phyloP scores from a whole-genome alignment of 441 rosid genomes.

The Biscutella laevigata region DNA sequence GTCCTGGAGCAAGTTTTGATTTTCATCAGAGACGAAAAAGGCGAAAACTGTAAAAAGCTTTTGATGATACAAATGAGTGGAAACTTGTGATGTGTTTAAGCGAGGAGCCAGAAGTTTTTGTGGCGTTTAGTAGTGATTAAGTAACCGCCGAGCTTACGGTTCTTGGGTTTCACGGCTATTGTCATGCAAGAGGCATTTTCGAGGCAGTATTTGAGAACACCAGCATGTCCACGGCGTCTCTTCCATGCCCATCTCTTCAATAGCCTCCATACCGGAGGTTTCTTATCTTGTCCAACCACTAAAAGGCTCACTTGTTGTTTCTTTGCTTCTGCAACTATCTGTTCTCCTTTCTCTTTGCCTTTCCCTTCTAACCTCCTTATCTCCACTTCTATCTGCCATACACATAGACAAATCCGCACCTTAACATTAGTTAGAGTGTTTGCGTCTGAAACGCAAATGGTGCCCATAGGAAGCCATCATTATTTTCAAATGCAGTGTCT shows the following conservation, averaged over 20 bases:
- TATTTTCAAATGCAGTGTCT: too few relatives aligned
- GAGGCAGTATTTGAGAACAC: conserved; percentile 60
- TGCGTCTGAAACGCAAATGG: too few relatives aligned
- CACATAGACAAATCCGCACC: not conserved
- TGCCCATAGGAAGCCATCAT: too few relatives aligned
- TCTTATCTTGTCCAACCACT: conserved; percentile 70
- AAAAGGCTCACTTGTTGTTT: conserved; percentile 45
- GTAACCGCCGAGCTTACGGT: conserved; percentile 72
- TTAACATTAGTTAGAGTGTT: too few relatives aligned
- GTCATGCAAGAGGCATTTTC: conserved; percentile 80
- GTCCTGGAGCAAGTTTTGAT: conserved; percentile 5
- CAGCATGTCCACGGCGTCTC: conserved; percentile 26
- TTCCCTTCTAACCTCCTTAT: conserved; percentile 50
- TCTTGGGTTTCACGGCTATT: conserved; percentile 68
- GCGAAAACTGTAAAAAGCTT: not conserved
- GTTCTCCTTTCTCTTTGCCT: conserved; percentile 48
- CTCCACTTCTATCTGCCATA: conserved; percentile 49
- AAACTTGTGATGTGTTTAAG: conserved; percentile 25
- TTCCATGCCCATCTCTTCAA: conserved; percentile 47
- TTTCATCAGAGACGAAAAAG: not conserved
- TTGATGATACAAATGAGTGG: conserved; percentile 10
- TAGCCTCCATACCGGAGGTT: conserved; percentile 50
- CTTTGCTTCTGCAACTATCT: conserved; percentile 66
- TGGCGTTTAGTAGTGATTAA: conserved; percentile 84
- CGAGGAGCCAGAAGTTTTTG: conserved; percentile 84